Conservation (phyloP, 495 filamentous ascomycete genomes). For the Aspergillus campestris region DNA sequence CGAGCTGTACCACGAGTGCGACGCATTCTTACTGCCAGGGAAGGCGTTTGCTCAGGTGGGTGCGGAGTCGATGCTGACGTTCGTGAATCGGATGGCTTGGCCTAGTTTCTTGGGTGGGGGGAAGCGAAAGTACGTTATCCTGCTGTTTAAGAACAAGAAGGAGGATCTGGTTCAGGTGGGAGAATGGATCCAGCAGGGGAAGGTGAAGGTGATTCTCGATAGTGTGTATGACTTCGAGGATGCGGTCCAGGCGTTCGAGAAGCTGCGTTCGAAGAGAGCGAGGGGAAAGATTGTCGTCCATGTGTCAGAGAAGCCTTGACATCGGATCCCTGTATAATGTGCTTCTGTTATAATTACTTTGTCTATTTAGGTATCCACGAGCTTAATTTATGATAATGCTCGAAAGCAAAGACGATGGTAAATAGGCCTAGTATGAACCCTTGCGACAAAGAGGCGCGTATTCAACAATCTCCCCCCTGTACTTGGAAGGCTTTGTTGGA, state of each 20-base stretch:
- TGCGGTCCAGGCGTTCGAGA: constrained; percentile 53
- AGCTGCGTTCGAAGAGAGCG: constrained; percentile 50
- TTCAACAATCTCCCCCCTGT: no score
- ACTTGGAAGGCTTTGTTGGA: no score
- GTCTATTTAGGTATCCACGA: no score
- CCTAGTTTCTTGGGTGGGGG: constrained; percentile 60
- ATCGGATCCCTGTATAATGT: no score
- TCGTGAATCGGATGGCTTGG: constrained; percentile 23
- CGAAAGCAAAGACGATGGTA: no score
- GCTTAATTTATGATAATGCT: no score
- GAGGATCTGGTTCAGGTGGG: constrained; percentile 48
- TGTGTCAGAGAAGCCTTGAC: constrained; percentile 23
- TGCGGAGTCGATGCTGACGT: constrained; percentile 18
- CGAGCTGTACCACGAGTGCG: constrained; percentile 45
- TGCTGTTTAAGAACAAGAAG: constrained; percentile 28
- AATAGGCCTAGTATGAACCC: no score
- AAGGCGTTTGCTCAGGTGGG: constrained; percentile 55
- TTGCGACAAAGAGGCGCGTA: no score
- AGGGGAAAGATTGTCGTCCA: constrained; percentile 65
- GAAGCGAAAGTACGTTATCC: constrained; percentile 43
- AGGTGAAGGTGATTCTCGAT: constrained; percentile 53
- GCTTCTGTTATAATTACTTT: no score
- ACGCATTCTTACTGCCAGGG: constrained; percentile 44
- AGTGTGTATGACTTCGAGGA: constrained; percentile 53
- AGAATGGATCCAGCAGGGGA: constrained; percentile 52